Evolutionary conservation across 768 basidiomycete genomes (phyloP).

Genomic region (Tricholoma bakamatsutake): DNA sequence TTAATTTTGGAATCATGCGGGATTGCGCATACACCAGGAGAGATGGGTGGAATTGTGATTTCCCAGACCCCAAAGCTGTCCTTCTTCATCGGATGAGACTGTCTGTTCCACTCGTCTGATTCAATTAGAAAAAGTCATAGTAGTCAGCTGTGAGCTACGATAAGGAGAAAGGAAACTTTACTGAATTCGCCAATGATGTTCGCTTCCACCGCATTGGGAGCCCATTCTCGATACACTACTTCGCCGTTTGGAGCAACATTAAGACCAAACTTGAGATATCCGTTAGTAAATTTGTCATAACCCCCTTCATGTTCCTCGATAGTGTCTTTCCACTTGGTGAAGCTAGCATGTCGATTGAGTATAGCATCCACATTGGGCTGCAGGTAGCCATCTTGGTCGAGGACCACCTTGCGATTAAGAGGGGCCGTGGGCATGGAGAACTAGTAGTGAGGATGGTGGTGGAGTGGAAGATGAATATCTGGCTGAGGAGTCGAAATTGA

Average conservation of each 20-base stretch:
- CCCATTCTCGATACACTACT: conserved; percentile 92
- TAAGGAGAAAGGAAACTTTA: conserved; percentile 36
- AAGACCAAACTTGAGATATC: conserved; percentile 77
- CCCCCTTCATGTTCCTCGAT: conserved; percentile 83
- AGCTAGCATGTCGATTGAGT: conserved; percentile 59
- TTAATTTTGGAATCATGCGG: conserved; percentile 96
- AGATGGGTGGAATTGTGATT: conserved; percentile 62
- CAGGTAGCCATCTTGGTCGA: conserved; percentile 69
- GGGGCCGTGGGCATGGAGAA: conserved; percentile 35
- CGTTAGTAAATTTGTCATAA: conserved; percentile 70
- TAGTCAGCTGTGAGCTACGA: conserved; percentile 3
- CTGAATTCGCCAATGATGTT: conserved; percentile 95
- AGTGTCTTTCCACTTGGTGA: conserved; percentile 68
- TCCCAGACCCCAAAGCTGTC: conserved; percentile 88
- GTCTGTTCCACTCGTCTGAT: conserved; percentile 82
- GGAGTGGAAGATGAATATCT: conserved; percentile 6
- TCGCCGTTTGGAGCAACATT: conserved; percentile 61
- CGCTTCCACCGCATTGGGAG: conserved; percentile 82
- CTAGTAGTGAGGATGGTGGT: conserved; percentile 7
- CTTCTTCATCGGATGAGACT: conserved; percentile 81
- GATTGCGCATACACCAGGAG: conserved; percentile 72
- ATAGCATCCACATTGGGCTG: conserved; percentile 67
- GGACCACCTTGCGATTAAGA: conserved; percentile 53
- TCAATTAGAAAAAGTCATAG: background rate
- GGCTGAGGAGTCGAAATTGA: background rate